phyloP scores from a whole-genome alignment of 2,329 filamentous ascomycete species.

The Ascochyta rabiei region DNA sequence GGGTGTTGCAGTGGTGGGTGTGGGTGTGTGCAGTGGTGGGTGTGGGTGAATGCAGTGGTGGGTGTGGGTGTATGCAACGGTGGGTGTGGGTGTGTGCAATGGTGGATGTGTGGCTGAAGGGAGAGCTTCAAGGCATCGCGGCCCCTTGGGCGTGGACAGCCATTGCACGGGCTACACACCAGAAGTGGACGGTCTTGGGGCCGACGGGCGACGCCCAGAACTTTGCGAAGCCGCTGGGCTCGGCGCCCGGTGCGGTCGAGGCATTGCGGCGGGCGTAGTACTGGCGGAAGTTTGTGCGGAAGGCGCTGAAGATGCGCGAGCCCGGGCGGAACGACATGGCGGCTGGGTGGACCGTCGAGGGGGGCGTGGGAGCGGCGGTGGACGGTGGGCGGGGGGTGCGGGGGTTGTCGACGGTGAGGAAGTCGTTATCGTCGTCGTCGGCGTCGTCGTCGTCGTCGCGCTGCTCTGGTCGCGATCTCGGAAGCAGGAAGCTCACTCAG shows the following conservation, averaged over 20 bases:
- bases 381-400: constrained; percentile 4
- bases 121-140: no score
- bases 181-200: constrained; percentile 91
- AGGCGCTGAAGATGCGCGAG: constrained; percentile 62
- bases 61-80: neutral
- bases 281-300: constrained; percentile 59
- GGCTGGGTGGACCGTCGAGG: constrained; percentile 20
- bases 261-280: constrained; percentile 67
- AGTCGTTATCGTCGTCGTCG: no score
- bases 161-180: constrained; percentile 58
- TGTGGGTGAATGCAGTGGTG: no score
- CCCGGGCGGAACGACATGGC: constrained; percentile 64
- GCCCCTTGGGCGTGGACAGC: no score
- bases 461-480: constrained; percentile 1
- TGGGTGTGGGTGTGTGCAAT: neutral
- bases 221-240: constrained; percentile 67
- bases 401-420: constrained; percentile 3
- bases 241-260: constrained; percentile 66
- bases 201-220: constrained; percentile 63
- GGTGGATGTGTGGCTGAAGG: no score
- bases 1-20: no score
- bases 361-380: neutral
- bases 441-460: neutral
- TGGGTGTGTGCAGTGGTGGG: neutral
- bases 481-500: constrained; percentile 20